Evolutionary conservation across 345 rosid genomes (phyloP).

Genomic region (Moringa oleifera): DNA sequence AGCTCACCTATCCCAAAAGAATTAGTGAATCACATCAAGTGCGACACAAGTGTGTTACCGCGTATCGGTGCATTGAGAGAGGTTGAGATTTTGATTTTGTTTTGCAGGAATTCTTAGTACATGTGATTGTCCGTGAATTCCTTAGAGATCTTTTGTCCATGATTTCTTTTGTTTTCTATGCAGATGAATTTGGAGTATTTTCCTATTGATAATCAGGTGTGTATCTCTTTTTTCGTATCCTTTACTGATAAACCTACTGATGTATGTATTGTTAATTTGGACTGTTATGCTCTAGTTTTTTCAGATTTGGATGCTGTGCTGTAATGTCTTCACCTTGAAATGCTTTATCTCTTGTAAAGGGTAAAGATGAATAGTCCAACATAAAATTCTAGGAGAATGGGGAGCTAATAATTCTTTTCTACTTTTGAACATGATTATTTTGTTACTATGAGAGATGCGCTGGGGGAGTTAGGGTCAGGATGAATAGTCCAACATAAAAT

Average conservation of each 20-base stretch:
- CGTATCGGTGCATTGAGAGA: conserved; percentile 91
- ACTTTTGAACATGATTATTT: neutral
- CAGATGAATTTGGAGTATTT: conserved; percentile 96
- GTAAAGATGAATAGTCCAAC: neutral
- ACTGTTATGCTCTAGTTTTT: neutral
- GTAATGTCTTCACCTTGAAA: neutral
- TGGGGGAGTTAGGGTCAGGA: too few species aligned
- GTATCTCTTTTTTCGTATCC: neutral
- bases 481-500: too few species aligned
- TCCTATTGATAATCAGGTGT: conserved; percentile 83
- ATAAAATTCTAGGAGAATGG: neutral
- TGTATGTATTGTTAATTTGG: too few species aligned
- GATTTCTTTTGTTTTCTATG: conserved; percentile 15
- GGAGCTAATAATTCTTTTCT: neutral
- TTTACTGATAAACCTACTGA: neutral
- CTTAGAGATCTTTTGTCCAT: neutral
- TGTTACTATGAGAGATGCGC: neutral
- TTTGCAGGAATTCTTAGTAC: conserved; percentile 1
- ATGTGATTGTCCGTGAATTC: neutral
- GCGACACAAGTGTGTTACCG: conserved; percentile 80
- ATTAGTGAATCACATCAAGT: conserved; percentile 76
- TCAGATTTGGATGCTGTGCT: neutral
- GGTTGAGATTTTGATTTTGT: conserved; percentile 34
- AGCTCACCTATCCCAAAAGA: conserved; percentile 72
- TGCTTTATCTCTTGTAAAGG: neutral